Conservation (phyloP, 2,329 filamentous ascomycete species). For the Clonostachys solani region DNA sequence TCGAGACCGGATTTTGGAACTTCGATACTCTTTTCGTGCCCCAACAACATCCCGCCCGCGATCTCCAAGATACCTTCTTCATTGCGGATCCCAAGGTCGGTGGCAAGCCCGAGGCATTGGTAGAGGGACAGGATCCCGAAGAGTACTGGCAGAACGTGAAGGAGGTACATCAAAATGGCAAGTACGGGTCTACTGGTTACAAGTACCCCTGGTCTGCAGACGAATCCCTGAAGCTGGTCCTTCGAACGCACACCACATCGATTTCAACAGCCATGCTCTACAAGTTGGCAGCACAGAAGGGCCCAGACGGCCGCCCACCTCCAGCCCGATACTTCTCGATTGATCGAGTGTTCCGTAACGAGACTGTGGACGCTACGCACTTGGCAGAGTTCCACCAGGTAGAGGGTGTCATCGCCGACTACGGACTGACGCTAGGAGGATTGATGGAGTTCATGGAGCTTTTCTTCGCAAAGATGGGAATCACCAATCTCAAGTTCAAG, state of each 20-base stretch:
- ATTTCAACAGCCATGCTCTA: slow-evolving; percentile 88
- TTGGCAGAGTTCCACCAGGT: slow-evolving; percentile 98
- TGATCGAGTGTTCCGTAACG: slow-evolving; percentile 96
- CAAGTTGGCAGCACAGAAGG: slow-evolving; percentile 78
- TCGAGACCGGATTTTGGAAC: slow-evolving; percentile 98
- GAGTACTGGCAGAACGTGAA: slow-evolving; percentile 86
- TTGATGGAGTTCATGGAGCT: slow-evolving; percentile 90
- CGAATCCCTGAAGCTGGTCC: slow-evolving; percentile 80
- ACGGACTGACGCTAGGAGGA: slow-evolving; percentile 85
- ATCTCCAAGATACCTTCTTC: slow-evolving; percentile 98
- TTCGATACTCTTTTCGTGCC: slow-evolving; percentile 96
- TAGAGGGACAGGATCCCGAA: slow-evolving; percentile 64
- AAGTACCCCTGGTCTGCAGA: slow-evolving; percentile 89
- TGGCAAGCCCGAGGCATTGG: slow-evolving; percentile 58
- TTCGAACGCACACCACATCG: slow-evolving; percentile 94
- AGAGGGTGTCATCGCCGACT: slow-evolving; percentile 97
- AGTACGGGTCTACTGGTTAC: slow-evolving; percentile 94
- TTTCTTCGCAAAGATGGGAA: slow-evolving; percentile 96
- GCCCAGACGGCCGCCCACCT: slow-evolving; percentile 61
- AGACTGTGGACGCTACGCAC: slow-evolving; percentile 95
- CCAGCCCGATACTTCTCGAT: slow-evolving; percentile 96
- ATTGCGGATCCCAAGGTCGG: slow-evolving; percentile 82
- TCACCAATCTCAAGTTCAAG: slow-evolving; percentile 84
- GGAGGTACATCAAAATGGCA: slow-evolving; percentile 83
- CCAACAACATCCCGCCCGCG: slow-evolving; percentile 94